These are phyloP conservation scores for Colletotrichum abscissum DNA, from an alignment of 2,329 filamentous ascomycete species.

Conservation along the genomic window DNA sequence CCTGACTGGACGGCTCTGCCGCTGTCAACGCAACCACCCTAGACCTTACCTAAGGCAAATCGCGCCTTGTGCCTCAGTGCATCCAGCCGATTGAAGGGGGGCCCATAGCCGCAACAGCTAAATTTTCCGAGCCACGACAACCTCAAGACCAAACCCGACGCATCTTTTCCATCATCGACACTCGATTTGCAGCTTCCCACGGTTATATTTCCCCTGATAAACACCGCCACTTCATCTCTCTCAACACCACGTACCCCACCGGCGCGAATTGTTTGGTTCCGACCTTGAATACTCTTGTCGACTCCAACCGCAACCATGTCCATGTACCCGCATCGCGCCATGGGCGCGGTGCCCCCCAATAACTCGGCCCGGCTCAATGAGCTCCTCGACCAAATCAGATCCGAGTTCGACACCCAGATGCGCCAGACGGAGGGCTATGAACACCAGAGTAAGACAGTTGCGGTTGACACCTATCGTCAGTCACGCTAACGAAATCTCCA, in stretches of 20 bases:
- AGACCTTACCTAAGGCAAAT: constrained; percentile 30
- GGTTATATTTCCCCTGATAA: background rate
- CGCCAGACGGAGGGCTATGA: constrained; percentile 89
- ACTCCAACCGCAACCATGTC: constrained; percentile 58
- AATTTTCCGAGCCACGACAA: constrained; percentile 26
- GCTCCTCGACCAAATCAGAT: constrained; percentile 89
- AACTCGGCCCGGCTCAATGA: constrained; percentile 81
- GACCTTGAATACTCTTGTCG: background rate
- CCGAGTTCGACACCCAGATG: constrained; percentile 89
- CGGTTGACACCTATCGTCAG: background rate
- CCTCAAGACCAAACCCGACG: background rate
- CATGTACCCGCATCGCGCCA: constrained; percentile 93
- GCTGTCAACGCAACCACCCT: constrained; percentile 15
- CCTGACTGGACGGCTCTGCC: constrained; percentile 32
- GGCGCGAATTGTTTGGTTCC: background rate
- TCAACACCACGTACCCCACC: background rate
- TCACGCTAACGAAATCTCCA: constrained; percentile 50
- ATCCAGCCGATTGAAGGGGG: constrained; percentile 24
- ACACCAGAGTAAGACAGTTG: constrained; percentile 82
- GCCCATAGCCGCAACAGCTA: constrained; percentile 27
- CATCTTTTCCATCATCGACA: background rate
- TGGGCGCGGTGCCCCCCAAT: constrained; percentile 74
- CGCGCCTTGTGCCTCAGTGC: constrained; percentile 20
- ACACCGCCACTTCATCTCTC: background rate
- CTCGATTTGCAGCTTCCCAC: background rate